These are phyloP conservation scores for Pavlovales sp. DNA, from an alignment of 208 protist genomes.

Conservation along the genomic window DNA sequence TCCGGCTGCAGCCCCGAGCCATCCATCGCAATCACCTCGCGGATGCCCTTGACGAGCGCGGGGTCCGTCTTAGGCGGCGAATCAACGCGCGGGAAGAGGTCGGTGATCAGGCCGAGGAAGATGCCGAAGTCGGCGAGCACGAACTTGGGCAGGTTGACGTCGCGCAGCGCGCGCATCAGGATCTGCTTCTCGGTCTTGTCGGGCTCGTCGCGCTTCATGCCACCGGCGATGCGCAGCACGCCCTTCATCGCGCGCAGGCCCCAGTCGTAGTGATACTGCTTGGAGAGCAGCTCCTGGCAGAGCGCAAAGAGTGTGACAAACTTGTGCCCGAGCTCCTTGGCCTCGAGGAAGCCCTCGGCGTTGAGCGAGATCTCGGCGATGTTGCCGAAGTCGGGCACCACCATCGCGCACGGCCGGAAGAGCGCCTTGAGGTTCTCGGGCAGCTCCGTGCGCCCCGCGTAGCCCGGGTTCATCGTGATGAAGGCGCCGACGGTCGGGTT, in stretches of 20 bases:
- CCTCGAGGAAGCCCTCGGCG: slow-evolving; percentile 89
- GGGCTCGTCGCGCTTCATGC: slow-evolving; percentile 87
- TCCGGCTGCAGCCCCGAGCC: slow-evolving; percentile 85
- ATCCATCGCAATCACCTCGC: slow-evolving; percentile 61
- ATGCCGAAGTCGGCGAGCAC: slow-evolving; percentile 94
- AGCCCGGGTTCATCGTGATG: slow-evolving; percentile 99
- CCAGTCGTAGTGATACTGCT: slow-evolving; percentile 98
- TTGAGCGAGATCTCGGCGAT: slow-evolving; percentile 98
- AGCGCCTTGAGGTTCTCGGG: slow-evolving; percentile 67
- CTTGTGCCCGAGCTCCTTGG: slow-evolving; percentile 92
- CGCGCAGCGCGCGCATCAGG: slow-evolving; percentile 91
- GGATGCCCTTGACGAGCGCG: slow-evolving; percentile 79
- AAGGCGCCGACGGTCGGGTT: slow-evolving; percentile 73
- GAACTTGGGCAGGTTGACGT: slow-evolving; percentile 96
- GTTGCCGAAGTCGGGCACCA: slow-evolving; percentile 93
- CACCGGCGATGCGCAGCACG: slow-evolving; percentile 91
- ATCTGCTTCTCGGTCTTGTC: slow-evolving; percentile 87
- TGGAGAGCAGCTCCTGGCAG: slow-evolving; percentile 91
- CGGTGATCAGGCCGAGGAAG: slow-evolving; percentile 88
- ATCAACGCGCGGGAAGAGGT: slow-evolving; percentile 92
- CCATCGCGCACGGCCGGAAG: slow-evolving; percentile 82
- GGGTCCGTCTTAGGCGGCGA: slow-evolving; percentile 87
- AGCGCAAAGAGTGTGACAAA: slow-evolving; percentile 95
- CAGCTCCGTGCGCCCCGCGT: slow-evolving; percentile 84
- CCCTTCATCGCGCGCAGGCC: slow-evolving; percentile 97